Evolutionary conservation across 169 alveolate genomes (phyloP), one percentile per base, ranked within the genome.

Genomic region (Theileria orientalis): DNA sequence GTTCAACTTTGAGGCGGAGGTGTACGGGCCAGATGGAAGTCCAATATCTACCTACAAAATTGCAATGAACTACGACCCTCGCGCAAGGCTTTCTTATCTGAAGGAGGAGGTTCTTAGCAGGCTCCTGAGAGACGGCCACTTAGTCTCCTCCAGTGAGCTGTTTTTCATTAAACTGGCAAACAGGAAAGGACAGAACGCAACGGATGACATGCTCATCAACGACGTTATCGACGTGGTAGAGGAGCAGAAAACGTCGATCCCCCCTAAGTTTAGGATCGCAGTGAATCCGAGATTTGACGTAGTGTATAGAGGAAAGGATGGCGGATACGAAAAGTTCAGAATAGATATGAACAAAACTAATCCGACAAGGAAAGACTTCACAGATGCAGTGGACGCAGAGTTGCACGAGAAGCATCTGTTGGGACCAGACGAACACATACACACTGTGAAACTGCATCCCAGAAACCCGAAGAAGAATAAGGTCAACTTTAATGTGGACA

Each of bases 11-110:
- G 76, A 72, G 27, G 83, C 64, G 23, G 83, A 70, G 25, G 29
- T 79, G 61, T 56, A 37, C 41, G 73, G 73, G 52, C 87, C 87
- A n/a, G 87, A 79, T 56, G 83, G 83, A 2, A 42, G 68, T 2
- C 33, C 16, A 42, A 47, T 54, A 8, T 29, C 44, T 49, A 11
- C 51, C 19, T 60, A 72, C 54, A 77, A 70, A 54, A 44, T 79
- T 8, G 47, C 87, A 9, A 71, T 79, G 51, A 47, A 59, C 33
- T 79, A 79, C 19, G 73, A 68, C 32, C 74, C 71, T 42, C 63
- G 59, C 27, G 47, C 71, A 14, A 69, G 63, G n/a, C 11, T 79
- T 47, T 25, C 63, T 0, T 62, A 51, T 14, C 25, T 79, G 41
- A 79, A 79, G 83, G 83, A 79, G 21, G 84, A 63, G 13, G 67